Base-by-base conservation (phyloP, 495 filamentous ascomycete genomes). In the Platismatia glauca region DNA sequence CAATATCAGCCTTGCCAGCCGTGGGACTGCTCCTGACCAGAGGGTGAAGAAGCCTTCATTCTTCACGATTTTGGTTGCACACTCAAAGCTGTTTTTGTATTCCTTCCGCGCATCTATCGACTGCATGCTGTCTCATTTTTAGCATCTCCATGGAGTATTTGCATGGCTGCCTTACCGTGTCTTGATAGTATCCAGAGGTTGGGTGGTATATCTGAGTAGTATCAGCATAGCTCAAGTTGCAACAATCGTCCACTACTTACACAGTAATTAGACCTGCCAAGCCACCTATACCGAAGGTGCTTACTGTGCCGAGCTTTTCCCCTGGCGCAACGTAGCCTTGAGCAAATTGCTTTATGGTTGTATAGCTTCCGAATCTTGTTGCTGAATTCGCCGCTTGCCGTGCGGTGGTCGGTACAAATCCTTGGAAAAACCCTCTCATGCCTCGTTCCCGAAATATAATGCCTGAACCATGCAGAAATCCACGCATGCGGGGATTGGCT, bases 381-480 rank as follows among this genome's bases (percentile, higher is more conserved):
- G 92, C 94, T 37, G 89, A 93, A 71, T 98, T 98, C 48, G 94
- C 95, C 29, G 93, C 90, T 71, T 98, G 94, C 57, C 94, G 81
- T 16, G 91, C 91, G 6, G 94, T 96, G 1, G 94, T 98, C 0
- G 94, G 94, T 3, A 96, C 86, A 72, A 98, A 91, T 37, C 94
- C 94, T 72, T 97, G 90, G 81, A 98, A 94, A 78, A 98, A 97
- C 35, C 93, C 95, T 43, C 86, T 82, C 57, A 96, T 73, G 31
- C 94, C 94, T 66, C 91, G 82, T 73, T 98, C 94, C 55, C 89
- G 83, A 43, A 82, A 86, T 58, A 98, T 97, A 43, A 97, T 81
- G 34, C 83, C 83, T 31, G 90, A 87, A 24, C 92, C 94, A 70
- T 97, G 91, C 27, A 98, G 75, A 75, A 98, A 97, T 34, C 94